Base-by-base conservation (phyloP, 192 early-diverging fungal genomes). In the Coemansia sp. region DNA sequence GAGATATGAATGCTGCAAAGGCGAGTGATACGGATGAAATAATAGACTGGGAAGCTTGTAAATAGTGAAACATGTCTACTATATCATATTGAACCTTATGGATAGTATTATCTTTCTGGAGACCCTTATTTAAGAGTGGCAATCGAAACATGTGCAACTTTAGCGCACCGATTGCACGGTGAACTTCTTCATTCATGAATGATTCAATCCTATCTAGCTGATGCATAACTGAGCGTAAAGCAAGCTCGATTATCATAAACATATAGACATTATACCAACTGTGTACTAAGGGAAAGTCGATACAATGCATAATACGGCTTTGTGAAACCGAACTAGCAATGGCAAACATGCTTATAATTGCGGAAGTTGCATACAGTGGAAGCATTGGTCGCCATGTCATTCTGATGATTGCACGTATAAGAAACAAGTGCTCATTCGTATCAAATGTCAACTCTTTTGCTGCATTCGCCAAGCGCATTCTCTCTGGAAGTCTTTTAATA, bases 341-440 rank as follows among this genome's bases (percentile, higher is more conserved):
- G n/a, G n/a, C n/a, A n/a, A n/a, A n/a, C n/a, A n/a, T n/a, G n/a
- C n/a, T n/a, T n/a, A n/a, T n/a, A 3, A 74, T 24, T 0, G 12
- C 26, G 6, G 51, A 24, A 30, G 62, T 5, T 6, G 60, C n/a
- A 39, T 61, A 70, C 6, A 79, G 39, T 3, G 77, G 77, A 14
- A 79, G 49, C 48, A 74, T 33, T 21, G 77, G 77, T 11, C 68
- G 72, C 77, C 77, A 79, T 1, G 64, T 33, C 68, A 79, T 74
- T 7, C 65, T 72, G 4, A 52, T 12, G 33, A 74, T 64, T n/a
- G 68, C 77, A 8, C 72, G 72, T 15, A 79, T 10, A 26, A 53
- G 8, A 26, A 53, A 53, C 11, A 53, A 53, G 8, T 23, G 51
- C 24, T 26, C 51, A 9, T 53, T 21, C 0, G 12, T 2, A 26